These are phyloP conservation scores for Populus hybrid DNA, from an alignment of 441 rosid genomes.

Conservation along the genomic window DNA sequence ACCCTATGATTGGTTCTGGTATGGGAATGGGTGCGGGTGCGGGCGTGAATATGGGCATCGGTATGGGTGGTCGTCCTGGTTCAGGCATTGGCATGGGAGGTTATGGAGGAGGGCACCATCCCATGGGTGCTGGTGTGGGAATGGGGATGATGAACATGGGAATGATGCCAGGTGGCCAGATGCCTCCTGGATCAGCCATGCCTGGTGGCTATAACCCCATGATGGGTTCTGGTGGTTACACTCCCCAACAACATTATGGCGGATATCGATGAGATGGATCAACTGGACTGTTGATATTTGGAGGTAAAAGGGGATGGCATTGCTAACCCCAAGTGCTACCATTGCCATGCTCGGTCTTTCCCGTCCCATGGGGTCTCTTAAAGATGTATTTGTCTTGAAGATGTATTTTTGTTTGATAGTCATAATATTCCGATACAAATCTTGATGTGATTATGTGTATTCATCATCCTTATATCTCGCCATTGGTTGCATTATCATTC, in stretches of 20 bases:
- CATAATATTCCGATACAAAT: slow-evolving; percentile 17
- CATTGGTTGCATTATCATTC: slow-evolving; percentile 5
- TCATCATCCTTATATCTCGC: slow-evolving; percentile 7
- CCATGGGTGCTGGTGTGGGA: slow-evolving; percentile 52
- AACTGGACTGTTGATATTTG: slow-evolving; percentile 4
- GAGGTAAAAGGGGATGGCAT: slow-evolving; percentile 20
- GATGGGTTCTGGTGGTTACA: slow-evolving; percentile 68
- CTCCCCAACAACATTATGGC: slow-evolving; percentile 80
- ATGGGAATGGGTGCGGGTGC: neutral
- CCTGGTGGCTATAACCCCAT: slow-evolving; percentile 65
- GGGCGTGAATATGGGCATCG: neutral
- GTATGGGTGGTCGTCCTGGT: slow-evolving; percentile 2
- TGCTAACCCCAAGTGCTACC: slow-evolving; percentile 9
- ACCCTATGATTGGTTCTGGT: slow-evolving; percentile 42
- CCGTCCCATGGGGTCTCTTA: neutral
- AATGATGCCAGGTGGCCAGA: slow-evolving; percentile 57
- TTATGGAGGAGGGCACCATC: slow-evolving; percentile 38
- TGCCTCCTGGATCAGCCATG: slow-evolving; percentile 57
- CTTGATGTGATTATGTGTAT: slow-evolving; percentile 20
- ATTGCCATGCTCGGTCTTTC: neutral
- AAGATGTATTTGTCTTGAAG: neutral
- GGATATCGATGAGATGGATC: slow-evolving; percentile 55
- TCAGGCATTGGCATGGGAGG: slow-evolving; percentile 40
- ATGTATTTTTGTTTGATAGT: slow-evolving; percentile 16
- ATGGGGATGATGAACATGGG: slow-evolving; percentile 53